Conservation (phyloP, 116 monocot species). For the Zostera marina region DNA sequence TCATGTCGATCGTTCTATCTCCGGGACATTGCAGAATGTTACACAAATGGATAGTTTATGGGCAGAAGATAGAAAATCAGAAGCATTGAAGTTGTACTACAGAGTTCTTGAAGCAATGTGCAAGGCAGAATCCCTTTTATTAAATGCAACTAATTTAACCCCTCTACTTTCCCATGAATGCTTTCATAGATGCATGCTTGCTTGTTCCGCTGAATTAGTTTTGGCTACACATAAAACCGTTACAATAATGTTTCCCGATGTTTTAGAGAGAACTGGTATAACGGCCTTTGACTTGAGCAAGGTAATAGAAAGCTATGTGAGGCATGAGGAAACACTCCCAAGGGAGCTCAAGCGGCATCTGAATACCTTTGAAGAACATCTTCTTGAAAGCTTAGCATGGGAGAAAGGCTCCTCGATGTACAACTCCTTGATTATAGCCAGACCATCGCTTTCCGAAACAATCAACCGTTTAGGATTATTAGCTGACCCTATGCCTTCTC, state of each 20-base stretch:
- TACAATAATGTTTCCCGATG: conserved; percentile 87
- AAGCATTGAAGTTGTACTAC: conserved; percentile 85
- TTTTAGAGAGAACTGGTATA: conserved; percentile 76
- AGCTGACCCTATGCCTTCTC: conserved; percentile 93
- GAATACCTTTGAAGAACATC: conserved; percentile 84
- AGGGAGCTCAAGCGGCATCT: conserved; percentile 92
- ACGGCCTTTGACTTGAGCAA: conserved; percentile 98
- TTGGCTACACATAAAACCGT: conserved; percentile 91
- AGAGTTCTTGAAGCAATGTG: conserved; percentile 86
- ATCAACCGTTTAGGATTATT: conserved; percentile 53
- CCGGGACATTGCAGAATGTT: conserved; percentile 39
- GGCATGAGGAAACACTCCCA: conserved; percentile 92
- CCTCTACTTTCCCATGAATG: conserved; percentile 68
- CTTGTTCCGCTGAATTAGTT: conserved; percentile 90
- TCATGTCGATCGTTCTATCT: conserved; percentile 32
- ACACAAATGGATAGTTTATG: conserved; percentile 62
- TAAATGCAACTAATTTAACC: conserved; percentile 57
- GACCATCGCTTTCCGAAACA: conserved; percentile 49
- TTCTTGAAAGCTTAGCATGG: conserved; percentile 89
- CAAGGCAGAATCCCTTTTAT: conserved; percentile 51
- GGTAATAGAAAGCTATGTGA: conserved; percentile 85
- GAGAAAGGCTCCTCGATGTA: conserved; percentile 91
- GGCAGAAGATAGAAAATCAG: conserved; percentile 77
- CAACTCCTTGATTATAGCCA: conserved; percentile 78
- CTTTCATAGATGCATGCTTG: conserved; percentile 95